These are phyloP conservation scores for Phytophthora fragariae DNA, from an alignment of 352 stramenopile species.

Conservation along the genomic window DNA sequence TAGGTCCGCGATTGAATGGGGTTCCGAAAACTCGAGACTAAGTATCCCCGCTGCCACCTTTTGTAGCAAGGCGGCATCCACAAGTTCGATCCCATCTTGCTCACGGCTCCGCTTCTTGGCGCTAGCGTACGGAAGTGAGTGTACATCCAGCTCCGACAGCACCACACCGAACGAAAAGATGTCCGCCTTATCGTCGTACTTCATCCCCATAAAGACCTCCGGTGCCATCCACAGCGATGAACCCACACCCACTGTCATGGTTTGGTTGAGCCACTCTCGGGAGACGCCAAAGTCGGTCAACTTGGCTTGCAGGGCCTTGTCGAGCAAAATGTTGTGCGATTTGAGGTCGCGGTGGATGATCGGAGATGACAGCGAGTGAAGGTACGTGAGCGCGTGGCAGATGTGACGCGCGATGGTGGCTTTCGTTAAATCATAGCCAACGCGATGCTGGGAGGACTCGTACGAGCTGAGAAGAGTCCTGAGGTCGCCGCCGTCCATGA, in stretches of 20 bases:
- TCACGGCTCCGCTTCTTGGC: background rate
- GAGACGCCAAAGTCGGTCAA: background rate
- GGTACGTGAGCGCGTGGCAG: background rate
- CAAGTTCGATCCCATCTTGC: background rate
- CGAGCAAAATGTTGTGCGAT: background rate
- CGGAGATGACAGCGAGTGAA: background rate
- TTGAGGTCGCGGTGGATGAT: background rate
- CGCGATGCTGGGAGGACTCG: background rate
- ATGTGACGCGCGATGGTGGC: background rate
- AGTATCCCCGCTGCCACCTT: conserved; percentile 29
- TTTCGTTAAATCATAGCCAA: background rate
- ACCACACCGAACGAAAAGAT: background rate
- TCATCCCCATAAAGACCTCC: background rate
- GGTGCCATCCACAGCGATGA: background rate
- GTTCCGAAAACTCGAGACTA: conserved; percentile 31
- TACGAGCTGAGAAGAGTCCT: background rate
- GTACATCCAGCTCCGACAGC: background rate
- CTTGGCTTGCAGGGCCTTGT: background rate
- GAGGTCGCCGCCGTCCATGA: background rate
- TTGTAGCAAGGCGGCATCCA: conserved; percentile 33
- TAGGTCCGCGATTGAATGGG: conserved; percentile 21
- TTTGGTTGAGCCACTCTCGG: background rate
- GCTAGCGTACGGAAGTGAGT: background rate
- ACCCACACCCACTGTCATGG: background rate
- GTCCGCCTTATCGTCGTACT: background rate